Evolutionary conservation across 345 rosid genomes (phyloP).

Genomic region (Limnanthes douglasii): DNA sequence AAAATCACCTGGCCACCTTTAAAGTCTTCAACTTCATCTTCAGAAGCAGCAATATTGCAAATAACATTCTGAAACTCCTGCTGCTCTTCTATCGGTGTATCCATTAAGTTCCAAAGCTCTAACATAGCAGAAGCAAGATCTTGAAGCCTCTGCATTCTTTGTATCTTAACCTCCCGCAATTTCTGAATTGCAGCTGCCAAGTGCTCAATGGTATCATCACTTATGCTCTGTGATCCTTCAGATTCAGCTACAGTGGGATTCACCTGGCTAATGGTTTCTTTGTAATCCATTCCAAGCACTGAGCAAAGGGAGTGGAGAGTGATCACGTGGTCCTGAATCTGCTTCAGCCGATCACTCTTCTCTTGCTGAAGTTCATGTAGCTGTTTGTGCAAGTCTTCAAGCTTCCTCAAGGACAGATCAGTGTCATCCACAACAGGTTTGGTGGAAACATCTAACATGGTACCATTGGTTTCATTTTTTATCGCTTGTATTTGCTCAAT

Average conservation of each 20-base stretch:
- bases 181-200: slow-evolving; percentile 30
- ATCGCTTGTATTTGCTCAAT: slow-evolving; percentile 34
- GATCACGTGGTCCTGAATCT: slow-evolving; percentile 34
- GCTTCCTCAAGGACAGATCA: slow-evolving; percentile 65
- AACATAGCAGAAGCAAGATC: slow-evolving; percentile 87
- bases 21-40: too few relatives aligned
- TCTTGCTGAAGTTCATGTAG: slow-evolving; percentile 57
- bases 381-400: slow-evolving; percentile 52
- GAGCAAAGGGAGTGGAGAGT: slow-evolving; percentile 31
- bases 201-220: slow-evolving; percentile 35
- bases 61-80: slow-evolving; percentile 80
- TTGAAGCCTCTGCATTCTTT: slow-evolving; percentile 94
- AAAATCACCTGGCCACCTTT: too few relatives aligned
- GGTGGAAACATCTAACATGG: slow-evolving; percentile 16
- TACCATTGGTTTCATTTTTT: slow-evolving; percentile 42
- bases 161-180: slow-evolving; percentile 55
- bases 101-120: slow-evolving; percentile 98
- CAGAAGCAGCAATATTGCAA: slow-evolving; percentile 88
- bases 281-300: slow-evolving; percentile 76
- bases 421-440: slow-evolving; percentile 37
- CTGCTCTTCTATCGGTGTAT: slow-evolving; percentile 93
- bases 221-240: slow-evolving; percentile 38
- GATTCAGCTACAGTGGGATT: slow-evolving; percentile 42
- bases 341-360: slow-evolving; percentile 64
- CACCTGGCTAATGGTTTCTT: slow-evolving; percentile 29